Conservation (phyloP, 2,329 filamentous ascomycete genomes). For the Diaporthe longicolla region DNA sequence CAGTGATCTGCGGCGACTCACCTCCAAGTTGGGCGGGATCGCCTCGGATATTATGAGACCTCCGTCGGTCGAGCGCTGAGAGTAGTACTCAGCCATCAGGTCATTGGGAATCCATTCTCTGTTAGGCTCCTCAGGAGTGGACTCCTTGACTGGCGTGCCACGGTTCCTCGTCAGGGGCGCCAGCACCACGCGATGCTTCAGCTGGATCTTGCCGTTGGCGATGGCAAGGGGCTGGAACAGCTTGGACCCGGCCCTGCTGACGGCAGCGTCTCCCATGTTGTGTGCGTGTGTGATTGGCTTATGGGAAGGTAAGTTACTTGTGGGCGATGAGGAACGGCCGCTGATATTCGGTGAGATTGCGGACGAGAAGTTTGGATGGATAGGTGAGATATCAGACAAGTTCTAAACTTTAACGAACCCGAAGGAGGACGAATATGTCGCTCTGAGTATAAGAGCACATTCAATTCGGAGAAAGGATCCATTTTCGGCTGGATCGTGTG, state of each 20-base stretch:
- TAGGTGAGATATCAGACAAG: conserved; percentile 16
- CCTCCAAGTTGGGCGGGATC: conserved; percentile 39
- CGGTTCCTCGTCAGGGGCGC: conserved; percentile 42
- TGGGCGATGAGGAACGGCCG: conserved; percentile 1
- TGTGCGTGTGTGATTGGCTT: background rate
- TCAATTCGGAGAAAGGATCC: conserved; percentile 9
- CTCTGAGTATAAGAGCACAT: conserved; percentile 22
- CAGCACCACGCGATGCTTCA: conserved; percentile 42
- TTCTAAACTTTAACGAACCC: conserved; percentile 19
- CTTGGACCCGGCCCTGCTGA: conserved; percentile 43
- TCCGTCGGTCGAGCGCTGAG: conserved; percentile 38
- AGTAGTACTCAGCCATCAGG: conserved; percentile 39
- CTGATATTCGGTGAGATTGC: conserved; percentile 11
- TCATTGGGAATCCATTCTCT: conserved; percentile 40
- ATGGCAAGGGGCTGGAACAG: conserved; percentile 54
- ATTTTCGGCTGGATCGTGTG: conserved; percentile 26
- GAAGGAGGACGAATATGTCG: conserved; percentile 5
- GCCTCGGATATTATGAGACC: conserved; percentile 40
- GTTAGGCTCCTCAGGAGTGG: conserved; percentile 39
- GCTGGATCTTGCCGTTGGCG: conserved; percentile 45
- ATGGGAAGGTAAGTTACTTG: background rate
- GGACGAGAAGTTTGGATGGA: background rate
- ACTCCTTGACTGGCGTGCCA: conserved; percentile 38
- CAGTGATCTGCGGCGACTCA: conserved; percentile 12
- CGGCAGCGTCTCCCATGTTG: conserved; percentile 39